phyloP scores from a whole-genome alignment of 1,284 basidiomycete species.

The Nidula niveotomentosa region DNA sequence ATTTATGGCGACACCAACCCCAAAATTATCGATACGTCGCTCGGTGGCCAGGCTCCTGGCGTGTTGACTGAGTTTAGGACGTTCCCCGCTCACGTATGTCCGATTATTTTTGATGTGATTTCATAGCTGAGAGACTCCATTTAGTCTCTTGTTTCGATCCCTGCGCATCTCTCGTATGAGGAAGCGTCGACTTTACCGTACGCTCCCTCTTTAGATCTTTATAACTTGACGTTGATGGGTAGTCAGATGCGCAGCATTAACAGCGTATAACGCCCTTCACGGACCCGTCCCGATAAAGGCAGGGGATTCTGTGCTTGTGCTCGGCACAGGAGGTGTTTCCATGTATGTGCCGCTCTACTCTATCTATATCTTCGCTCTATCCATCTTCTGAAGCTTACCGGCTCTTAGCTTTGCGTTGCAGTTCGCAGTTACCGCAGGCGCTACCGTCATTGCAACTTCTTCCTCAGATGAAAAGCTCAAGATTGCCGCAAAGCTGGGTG shows the following conservation, averaged over 20 bases:
- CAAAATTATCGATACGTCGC: constrained; percentile 26
- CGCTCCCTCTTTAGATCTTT: neutral
- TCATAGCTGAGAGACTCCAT: constrained; percentile 3
- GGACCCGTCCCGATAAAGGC: constrained; percentile 42
- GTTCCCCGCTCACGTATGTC: constrained; percentile 41
- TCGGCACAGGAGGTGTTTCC: constrained; percentile 57
- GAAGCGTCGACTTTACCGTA: constrained; percentile 41
- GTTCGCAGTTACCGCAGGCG: constrained; percentile 51
- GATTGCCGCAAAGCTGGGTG: constrained; percentile 41
- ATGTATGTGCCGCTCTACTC: constrained; percentile 27
- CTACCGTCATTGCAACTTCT: constrained; percentile 52
- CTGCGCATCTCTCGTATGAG: constrained; percentile 45
- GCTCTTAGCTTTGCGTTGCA: constrained; percentile 39
- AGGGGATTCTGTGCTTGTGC: constrained; percentile 47
- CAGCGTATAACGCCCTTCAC: constrained; percentile 49
- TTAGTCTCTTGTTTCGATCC: constrained; percentile 42
- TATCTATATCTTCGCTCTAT: neutral
- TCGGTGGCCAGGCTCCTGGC: constrained; percentile 53
- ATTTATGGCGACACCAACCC: constrained; percentile 36
- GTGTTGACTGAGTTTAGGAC: constrained; percentile 54
- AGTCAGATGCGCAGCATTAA: constrained; percentile 45
- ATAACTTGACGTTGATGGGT: neutral
- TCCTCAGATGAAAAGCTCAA: constrained; percentile 57
- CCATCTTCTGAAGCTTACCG: neutral
- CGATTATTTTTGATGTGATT: constrained; percentile 24